Evolutionary conservation across 176 grass and related monocot genomes (phyloP), one percentile per base, ranked within the genome.

Genomic region (Oryza australiensis): DNA sequence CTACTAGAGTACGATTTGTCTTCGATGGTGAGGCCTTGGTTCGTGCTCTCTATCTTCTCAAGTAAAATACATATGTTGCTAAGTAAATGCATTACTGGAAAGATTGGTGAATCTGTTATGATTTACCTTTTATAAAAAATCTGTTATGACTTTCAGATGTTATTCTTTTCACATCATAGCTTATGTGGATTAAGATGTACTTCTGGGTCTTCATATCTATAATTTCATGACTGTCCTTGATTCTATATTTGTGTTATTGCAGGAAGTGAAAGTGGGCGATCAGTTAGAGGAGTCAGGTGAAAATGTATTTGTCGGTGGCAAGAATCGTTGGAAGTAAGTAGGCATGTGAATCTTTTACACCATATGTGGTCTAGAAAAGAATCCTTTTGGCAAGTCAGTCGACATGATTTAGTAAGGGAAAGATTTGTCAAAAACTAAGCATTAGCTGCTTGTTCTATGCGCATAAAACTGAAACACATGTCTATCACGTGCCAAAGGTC

Each of bases 301-400:
- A 82, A 98, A 98, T 82, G 90, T 98, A 24, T 95, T 98, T 89
- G 95, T 93, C 22, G 92, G 95, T 68, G 95, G 95, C 40, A 95
- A 98, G 82, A 93, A 98, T 75, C 88, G 92, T 20, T 98, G 95
- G 95, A 95, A 88, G 95, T 95, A 88, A 78, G 90, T 30, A 72
- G 33, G 45, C 70, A 12, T 41, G 38, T 48, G 43, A 68, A 59
- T 62, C 62, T 66, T 33, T 28, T 22, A 45, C 11, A 22, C 24
- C 14, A 5, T 11, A 40, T 35, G 43, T 20, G 55, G 63, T 64
- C 35, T 59, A 69, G 26, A 69, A 63, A 22, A 70, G n/a, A 82
- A 24, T 59, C 14, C 32, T 66, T 70, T 40, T 51, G 37, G 7
- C 29, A 71, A 16, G 12, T 76, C 27, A 1, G 16, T 28, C 7